Conservation (phyloP, 768 basidiomycete species). For the Termitomyces sp. region DNA sequence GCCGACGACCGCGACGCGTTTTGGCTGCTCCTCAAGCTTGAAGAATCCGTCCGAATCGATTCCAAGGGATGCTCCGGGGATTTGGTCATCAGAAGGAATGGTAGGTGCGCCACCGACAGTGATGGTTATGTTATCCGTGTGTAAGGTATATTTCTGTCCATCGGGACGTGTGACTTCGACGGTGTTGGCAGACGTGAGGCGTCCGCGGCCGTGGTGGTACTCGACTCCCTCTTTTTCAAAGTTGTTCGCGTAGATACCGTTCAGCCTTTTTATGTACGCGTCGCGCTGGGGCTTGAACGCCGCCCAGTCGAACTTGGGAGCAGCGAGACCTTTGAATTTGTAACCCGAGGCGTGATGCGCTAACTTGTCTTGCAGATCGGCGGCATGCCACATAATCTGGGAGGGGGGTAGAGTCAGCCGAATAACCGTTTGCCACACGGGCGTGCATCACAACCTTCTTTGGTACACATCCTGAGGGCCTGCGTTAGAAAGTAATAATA, state of each 20-base stretch:
- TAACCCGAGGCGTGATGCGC: slow-evolving; percentile 69
- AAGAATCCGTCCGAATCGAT: slow-evolving; percentile 98
- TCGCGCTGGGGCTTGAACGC: slow-evolving; percentile 92
- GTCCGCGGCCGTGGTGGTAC: slow-evolving; percentile 74
- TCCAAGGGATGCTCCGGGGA: slow-evolving; percentile 88
- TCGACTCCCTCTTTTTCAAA: slow-evolving; percentile 85
- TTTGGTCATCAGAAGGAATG: slow-evolving; percentile 67
- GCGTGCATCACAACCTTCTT: slow-evolving; percentile 59
- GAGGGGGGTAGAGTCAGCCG: neutral
- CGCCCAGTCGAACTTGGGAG: slow-evolving; percentile 80
- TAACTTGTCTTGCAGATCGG: slow-evolving; percentile 83
- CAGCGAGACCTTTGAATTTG: slow-evolving; percentile 55
- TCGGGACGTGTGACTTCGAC: slow-evolving; percentile 71
- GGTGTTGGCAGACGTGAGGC: slow-evolving; percentile 60
- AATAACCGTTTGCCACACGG: neutral
- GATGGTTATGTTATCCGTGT: slow-evolving; percentile 74
- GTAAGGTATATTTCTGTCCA: slow-evolving; percentile 64
- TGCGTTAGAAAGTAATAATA: neutral
- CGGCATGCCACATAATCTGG: slow-evolving; percentile 98
- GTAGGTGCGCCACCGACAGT: slow-evolving; percentile 86
- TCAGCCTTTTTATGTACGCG: slow-evolving; percentile 86
- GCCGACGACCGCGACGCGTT: slow-evolving; percentile 89
- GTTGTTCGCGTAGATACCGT: slow-evolving; percentile 89
- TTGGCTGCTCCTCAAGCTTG: slow-evolving; percentile 83
- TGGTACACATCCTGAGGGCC: slow-evolving; percentile 80